These are phyloP conservation scores for Salix exigua DNA, from an alignment of 345 rosid genomes.

Conservation along the genomic window DNA sequence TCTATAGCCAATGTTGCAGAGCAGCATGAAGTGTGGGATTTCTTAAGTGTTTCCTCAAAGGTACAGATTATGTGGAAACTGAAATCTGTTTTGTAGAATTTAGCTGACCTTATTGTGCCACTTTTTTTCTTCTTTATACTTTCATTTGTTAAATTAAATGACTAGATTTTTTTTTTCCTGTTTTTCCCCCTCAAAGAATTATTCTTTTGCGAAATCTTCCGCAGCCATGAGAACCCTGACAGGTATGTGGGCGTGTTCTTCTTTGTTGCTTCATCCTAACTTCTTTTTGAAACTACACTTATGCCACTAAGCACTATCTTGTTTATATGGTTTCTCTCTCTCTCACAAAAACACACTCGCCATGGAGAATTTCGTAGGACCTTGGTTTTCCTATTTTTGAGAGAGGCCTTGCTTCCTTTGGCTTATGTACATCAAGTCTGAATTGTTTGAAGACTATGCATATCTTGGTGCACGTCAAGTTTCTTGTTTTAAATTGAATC, in stretches of 20 bases:
- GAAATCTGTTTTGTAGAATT: not conserved
- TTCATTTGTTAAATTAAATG: not conserved
- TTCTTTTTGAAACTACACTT: not conserved
- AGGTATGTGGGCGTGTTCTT: slow-evolving; percentile 45
- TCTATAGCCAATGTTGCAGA: slow-evolving; percentile 98
- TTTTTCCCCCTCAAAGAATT: slow-evolving; percentile 57
- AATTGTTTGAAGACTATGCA: not conserved
- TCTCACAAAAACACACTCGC: not conserved
- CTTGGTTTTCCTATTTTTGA: not conserved
- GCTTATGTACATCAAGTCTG: not conserved
- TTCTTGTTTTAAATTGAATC: not conserved
- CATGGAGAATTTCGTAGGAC: not conserved
- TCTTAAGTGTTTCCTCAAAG: slow-evolving; percentile 84
- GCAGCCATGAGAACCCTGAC: slow-evolving; percentile 91
- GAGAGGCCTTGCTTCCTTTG: not conserved
- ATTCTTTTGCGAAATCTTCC: slow-evolving; percentile 90
- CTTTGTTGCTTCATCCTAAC: not conserved
- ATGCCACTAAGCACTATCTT: not conserved
- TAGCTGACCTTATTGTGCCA: not conserved
- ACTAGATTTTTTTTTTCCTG: slow-evolving; percentile 2
- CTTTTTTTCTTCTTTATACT: not conserved
- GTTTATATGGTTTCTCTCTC: not conserved
- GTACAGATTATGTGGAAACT: slow-evolving; percentile 34
- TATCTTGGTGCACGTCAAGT: not conserved
- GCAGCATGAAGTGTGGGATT: slow-evolving; percentile 99